Conservation (phyloP, 768 basidiomycete species). For the Lentinula guzmanii region DNA sequence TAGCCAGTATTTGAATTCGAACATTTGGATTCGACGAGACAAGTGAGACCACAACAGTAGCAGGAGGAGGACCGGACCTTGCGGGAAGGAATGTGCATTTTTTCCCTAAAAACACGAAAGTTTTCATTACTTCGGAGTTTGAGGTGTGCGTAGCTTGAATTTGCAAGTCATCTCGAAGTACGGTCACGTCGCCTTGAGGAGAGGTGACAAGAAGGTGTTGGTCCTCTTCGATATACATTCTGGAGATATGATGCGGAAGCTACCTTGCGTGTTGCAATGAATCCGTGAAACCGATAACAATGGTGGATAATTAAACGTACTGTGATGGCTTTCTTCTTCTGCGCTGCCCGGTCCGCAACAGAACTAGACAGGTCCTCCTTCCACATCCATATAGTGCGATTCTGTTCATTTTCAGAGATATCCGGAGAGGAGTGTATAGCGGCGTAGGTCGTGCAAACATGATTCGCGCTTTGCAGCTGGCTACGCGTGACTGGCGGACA, state of each 20-base stretch:
- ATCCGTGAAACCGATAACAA: constrained; percentile 2
- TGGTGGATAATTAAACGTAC: constrained; percentile 29
- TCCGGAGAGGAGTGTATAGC: constrained; percentile 45
- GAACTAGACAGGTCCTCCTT: constrained; percentile 41
- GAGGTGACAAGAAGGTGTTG: constrained; percentile 23
- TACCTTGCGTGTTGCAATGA: constrained; percentile 16
- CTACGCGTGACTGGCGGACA: constrained; percentile 48
- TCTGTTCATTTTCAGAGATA: constrained; percentile 29
- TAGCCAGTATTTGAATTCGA: constrained; percentile 22
- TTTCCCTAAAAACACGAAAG: constrained; percentile 22
- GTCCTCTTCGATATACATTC: constrained; percentile 18
- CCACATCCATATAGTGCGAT: constrained; percentile 59
- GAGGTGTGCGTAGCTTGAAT: constrained; percentile 12
- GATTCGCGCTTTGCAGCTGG: constrained; percentile 23
- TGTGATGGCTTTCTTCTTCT: constrained; percentile 33
- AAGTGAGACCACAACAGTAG: constrained; percentile 20
- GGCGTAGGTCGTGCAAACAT: constrained; percentile 49
- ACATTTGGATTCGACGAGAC: constrained; percentile 18
- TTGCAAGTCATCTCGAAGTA: constrained; percentile 22
- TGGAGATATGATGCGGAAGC: constrained; percentile 35
- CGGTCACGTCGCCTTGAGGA: constrained; percentile 21
- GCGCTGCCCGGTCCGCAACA: constrained; percentile 22
- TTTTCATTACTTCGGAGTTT: constrained; percentile 11
- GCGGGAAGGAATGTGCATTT: constrained; percentile 24
- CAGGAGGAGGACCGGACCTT: constrained; percentile 10